A percentile compares a stretch with the other conserved stretches of the same genome.
Conservation (phyloP, 2,329 filamentous ascomycete species). For the Fusarium albidum region DNA sequence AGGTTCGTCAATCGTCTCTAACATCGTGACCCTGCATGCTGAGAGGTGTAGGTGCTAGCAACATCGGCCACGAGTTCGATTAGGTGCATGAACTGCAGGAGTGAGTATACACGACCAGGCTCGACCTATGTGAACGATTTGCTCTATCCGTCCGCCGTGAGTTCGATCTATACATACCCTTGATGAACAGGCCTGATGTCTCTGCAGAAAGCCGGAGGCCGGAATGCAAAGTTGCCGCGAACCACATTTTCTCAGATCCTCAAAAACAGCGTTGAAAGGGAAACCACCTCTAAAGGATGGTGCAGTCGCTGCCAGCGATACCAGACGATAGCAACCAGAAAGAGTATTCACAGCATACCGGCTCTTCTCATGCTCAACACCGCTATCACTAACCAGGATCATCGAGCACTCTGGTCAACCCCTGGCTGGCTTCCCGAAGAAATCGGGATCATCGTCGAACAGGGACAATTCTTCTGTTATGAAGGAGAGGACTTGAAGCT, state of each 20-base stretch:
- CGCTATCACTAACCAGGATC: slow-evolving; percentile 74
- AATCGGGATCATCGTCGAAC: slow-evolving; percentile 89
- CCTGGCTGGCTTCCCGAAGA: slow-evolving; percentile 93
- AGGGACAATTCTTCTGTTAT: slow-evolving; percentile 93
- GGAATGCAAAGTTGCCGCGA: slow-evolving; percentile 61
- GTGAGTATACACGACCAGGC: slow-evolving; percentile 82
- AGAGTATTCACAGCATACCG: slow-evolving; percentile 83
- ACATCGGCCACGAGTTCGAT: slow-evolving; percentile 78
- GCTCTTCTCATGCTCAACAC: slow-evolving; percentile 90
- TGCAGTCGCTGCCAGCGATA: slow-evolving; percentile 91
- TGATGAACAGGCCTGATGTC: slow-evolving; percentile 9
- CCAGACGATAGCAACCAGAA: slow-evolving; percentile 84
- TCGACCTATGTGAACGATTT: slow-evolving; percentile 87
- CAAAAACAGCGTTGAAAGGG: slow-evolving; percentile 90
- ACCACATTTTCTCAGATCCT: slow-evolving; percentile 87
- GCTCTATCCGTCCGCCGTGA: slow-evolving; percentile 70
- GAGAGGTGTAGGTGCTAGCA: slow-evolving; percentile 59
- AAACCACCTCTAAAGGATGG: slow-evolving; percentile 91
- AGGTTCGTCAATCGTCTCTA: slow-evolving; percentile 51
- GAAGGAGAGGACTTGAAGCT: slow-evolving; percentile 89
- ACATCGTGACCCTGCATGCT: not conserved
- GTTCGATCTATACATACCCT: slow-evolving; percentile 11
- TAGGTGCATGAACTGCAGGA: slow-evolving; percentile 85
- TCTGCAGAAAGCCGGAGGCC: slow-evolving; percentile 54
- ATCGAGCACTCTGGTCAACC: slow-evolving; percentile 84